A percentile compares a stretch with the other conserved stretches of the same genome.
These are phyloP conservation scores for Musa itinerans DNA, from an alignment of 176 grass and related monocot genomes.

Conservation along the genomic window DNA sequence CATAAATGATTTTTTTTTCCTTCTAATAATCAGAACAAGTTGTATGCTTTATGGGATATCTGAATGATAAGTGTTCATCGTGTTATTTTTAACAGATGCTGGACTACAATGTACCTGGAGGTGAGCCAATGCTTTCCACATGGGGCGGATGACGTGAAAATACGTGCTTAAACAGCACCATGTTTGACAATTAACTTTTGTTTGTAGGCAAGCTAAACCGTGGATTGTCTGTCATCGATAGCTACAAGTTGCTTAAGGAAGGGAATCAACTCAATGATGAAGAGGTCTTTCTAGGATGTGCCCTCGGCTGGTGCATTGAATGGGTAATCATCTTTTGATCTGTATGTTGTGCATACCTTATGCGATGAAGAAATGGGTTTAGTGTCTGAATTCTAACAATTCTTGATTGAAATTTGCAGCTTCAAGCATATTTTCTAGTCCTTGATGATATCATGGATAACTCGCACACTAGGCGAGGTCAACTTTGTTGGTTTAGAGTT, in stretches of 20 bases:
- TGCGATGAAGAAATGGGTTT: constrained; percentile 3
- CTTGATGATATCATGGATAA: constrained; percentile 99
- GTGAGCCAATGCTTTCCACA: constrained; percentile 25
- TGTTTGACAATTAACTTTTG: not conserved
- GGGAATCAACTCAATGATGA: constrained; percentile 47
- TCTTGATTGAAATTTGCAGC: constrained; percentile 38
- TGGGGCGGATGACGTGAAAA: not conserved
- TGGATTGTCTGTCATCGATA: constrained; percentile 84
- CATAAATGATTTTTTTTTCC: not conserved
- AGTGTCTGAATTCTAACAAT: constrained; percentile 16
- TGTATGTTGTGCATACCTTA: not conserved
- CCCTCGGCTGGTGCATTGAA: constrained; percentile 99
- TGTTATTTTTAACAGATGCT: constrained; percentile 57
- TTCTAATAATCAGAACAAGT: not conserved
- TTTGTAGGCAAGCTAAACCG: constrained; percentile 60
- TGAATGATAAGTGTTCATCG: constrained; percentile 18
- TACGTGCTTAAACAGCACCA: constrained; percentile 1
- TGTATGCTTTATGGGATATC: not conserved
- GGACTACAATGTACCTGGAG: constrained; percentile 95
- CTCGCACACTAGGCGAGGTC: constrained; percentile 80
- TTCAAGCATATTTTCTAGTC: constrained; percentile 98
- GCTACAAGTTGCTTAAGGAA: constrained; percentile 78
- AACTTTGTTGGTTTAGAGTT: constrained; percentile 86
- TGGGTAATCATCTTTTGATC: constrained; percentile 47
- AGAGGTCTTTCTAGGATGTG: constrained; percentile 68